These are phyloP conservation scores for Cladosporium oxysporum DNA, from an alignment of 2,329 filamentous ascomycete species.

Conservation along the genomic window DNA sequence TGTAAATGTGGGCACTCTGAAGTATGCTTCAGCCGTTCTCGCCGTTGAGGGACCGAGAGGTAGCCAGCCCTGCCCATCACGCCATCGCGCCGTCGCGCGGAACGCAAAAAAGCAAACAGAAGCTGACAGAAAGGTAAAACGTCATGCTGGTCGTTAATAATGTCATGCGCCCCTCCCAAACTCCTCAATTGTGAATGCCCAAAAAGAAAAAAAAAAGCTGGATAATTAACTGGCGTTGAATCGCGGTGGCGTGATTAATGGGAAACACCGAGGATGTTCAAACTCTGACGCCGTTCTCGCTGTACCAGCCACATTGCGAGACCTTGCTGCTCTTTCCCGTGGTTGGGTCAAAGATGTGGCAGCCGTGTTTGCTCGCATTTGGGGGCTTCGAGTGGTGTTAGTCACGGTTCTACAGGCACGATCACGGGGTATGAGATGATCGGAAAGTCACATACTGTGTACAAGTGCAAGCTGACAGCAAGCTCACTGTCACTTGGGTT, in stretches of 20 bases:
- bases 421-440: conserved; percentile 7
- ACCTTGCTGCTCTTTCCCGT: conserved; percentile 75
- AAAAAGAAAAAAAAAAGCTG: neutral
- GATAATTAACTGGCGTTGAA: neutral
- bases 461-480: conserved; percentile 77
- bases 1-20: neutral
- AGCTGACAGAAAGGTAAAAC: neutral
- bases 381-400: conserved; percentile 75
- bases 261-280: neutral
- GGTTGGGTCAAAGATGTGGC: conserved; percentile 74
- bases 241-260: neutral
- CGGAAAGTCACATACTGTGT: conserved; percentile 46
- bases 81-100: neutral
- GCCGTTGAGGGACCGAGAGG: conserved; percentile 17
- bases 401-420: conserved; percentile 8
- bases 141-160: neutral
- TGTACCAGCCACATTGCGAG: conserved; percentile 68
- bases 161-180: neutral
- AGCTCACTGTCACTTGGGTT: conserved; percentile 71
- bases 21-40: neutral
- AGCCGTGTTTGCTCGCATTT: conserved; percentile 80
- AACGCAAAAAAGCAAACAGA: neutral
- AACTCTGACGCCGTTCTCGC: neutral
- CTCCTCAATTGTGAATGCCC: neutral
- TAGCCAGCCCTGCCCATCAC: conserved; percentile 2